Evolutionary conservation across 73 alveolate species (phyloP).

Genomic region (Tetrahymena malaccensis): DNA sequence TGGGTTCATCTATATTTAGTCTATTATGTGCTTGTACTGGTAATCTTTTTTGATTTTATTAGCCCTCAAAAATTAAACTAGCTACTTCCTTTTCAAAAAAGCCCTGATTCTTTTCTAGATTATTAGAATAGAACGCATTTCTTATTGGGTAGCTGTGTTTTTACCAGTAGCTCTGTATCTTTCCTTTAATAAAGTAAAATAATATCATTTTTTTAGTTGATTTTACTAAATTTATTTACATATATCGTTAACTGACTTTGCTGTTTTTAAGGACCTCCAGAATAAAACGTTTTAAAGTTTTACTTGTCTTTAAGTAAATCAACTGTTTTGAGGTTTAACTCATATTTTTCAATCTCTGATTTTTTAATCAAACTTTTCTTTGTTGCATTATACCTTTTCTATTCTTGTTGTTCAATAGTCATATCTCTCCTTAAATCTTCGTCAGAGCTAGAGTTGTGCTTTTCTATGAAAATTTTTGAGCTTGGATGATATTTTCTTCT

Average conservation of each 20-base stretch:
- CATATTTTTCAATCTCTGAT: neutral
- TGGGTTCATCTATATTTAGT: neutral
- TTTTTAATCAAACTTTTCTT: neutral
- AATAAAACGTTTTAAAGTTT: neutral
- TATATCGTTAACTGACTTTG: neutral
- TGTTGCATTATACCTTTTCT: neutral
- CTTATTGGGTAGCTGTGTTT: neutral
- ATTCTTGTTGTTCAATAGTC: neutral
- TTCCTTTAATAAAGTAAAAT: neutral
- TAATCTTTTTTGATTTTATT: neutral
- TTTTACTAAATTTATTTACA: neutral
- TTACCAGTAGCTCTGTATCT: neutral
- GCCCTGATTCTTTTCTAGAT: neutral
- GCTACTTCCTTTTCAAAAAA: neutral
- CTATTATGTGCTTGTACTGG: neutral
- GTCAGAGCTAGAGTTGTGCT: neutral
- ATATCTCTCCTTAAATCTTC: neutral
- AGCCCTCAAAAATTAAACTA: neutral
- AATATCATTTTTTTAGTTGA: neutral
- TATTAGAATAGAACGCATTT: neutral
- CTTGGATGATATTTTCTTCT: conserved; percentile 16
- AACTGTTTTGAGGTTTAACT: neutral
- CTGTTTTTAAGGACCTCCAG: conserved; percentile 1
- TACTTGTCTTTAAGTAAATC: neutral
- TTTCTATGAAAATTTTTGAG: neutral